These are phyloP conservation scores for Fusarium sp. DNA, from an alignment of 2,329 filamentous ascomycete genomes.

Conservation along the genomic window DNA sequence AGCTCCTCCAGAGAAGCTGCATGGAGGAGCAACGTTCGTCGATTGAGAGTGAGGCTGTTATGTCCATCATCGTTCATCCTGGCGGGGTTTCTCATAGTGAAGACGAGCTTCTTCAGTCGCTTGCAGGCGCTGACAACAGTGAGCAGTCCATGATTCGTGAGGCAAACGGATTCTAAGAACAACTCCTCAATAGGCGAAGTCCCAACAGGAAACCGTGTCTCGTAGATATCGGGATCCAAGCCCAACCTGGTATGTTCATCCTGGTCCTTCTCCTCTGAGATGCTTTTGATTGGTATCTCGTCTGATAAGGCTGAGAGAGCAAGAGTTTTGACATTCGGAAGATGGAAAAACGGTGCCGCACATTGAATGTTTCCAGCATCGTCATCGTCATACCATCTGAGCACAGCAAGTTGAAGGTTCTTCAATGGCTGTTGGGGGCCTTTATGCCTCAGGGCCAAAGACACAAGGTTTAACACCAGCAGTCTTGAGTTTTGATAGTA, in stretches of 20 bases:
- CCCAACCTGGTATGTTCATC: rapidly evolving
- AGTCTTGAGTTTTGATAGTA: background rate
- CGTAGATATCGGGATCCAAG: background rate
- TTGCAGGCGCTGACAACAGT: background rate
- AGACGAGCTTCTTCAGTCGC: background rate
- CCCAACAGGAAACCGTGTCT: background rate
- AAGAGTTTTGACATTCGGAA: background rate
- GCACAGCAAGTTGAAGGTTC: background rate
- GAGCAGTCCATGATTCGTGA: background rate
- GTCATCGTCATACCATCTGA: background rate
- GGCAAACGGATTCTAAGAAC: background rate
- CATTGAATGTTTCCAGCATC: rapidly evolving
- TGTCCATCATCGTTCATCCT: background rate
- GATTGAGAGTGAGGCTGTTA: background rate
- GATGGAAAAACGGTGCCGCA: background rate
- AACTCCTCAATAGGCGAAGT: background rate
- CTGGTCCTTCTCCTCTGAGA: rapidly evolving
- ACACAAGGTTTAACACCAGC: background rate
- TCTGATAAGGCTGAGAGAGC: rapidly evolving
- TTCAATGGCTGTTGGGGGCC: rapidly evolving
- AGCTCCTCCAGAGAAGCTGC: background rate
- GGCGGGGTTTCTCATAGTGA: background rate
- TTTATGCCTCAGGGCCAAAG: rapidly evolving
- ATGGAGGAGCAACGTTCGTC: background rate
- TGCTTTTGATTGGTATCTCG: rapidly evolving